These are phyloP conservation scores for Acidiella bohemica DNA, from an alignment of 495 filamentous ascomycete genomes.

Conservation along the genomic window DNA sequence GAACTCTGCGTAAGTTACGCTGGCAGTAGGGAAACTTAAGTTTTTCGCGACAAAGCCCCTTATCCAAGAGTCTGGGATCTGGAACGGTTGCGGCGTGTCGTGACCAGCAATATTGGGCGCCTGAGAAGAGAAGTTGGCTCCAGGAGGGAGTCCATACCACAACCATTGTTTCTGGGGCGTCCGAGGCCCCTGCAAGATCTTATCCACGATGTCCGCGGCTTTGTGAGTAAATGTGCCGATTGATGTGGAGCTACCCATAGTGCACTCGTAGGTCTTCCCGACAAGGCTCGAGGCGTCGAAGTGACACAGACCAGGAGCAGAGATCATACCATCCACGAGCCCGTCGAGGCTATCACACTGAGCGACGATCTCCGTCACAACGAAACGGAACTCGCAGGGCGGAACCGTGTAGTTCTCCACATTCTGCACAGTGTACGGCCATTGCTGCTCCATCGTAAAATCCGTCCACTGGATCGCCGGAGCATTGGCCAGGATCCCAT, in stretches of 20 bases:
- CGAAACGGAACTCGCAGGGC: conserved; percentile 21
- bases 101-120: not conserved
- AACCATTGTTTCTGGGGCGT: conserved; percentile 1
- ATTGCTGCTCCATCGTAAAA: conserved; percentile 20
- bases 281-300: conserved; percentile 28
- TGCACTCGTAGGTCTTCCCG: conserved; percentile 22
- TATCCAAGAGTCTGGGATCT: conserved; percentile 15
- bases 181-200: conserved; percentile 20
- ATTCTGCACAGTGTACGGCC: conserved; percentile 25
- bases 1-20: conserved; percentile 15
- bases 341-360: conserved; percentile 33
- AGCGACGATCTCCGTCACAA: conserved; percentile 21
- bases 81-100: conserved; percentile 12
- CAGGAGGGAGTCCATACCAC: not conserved
- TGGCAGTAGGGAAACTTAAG: conserved; percentile 10
- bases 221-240: conserved; percentile 11
- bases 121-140: too few relatives aligned
- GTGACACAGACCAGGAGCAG: conserved; percentile 26
- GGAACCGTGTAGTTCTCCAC: conserved; percentile 10
- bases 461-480: conserved; percentile 27
- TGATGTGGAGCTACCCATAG: too few relatives aligned
- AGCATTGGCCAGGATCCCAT: conserved; percentile 22
- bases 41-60: conserved; percentile 17
- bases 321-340: conserved; percentile 29
- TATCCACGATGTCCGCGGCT: conserved; percentile 17